Conservation (phyloP, 2,329 filamentous ascomycete genomes). For the Tolypocladium guangdongense region DNA sequence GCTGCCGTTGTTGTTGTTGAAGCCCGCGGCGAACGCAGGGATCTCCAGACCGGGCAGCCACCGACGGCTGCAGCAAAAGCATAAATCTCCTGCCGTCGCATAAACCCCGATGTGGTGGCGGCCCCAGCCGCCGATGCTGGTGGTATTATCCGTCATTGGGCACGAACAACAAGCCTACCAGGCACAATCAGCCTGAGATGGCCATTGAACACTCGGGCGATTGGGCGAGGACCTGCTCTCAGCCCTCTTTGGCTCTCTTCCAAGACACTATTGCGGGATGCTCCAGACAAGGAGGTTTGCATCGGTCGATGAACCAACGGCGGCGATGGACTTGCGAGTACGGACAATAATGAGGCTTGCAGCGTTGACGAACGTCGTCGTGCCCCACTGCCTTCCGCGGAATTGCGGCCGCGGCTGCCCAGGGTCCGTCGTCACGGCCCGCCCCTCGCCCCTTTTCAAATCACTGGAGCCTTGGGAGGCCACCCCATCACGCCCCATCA, state of each 20-base stretch:
- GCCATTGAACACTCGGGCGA: neutral
- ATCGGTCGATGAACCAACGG: too few species aligned
- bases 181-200: neutral
- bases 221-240: neutral
- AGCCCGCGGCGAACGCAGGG: neutral
- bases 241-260: neutral
- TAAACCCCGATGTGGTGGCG: too few species aligned
- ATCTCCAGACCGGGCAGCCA: neutral
- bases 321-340: neutral
- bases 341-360: too few species aligned
- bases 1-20: neutral
- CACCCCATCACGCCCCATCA: too few species aligned
- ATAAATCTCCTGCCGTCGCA: neutral
- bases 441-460: too few species aligned
- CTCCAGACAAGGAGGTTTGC: neutral
- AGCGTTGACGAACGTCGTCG: neutral
- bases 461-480: too few species aligned
- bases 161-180: neutral
- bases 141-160: neutral
- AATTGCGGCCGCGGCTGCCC: neutral
- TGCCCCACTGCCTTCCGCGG: neutral
- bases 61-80: neutral
- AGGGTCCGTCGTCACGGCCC: neutral
- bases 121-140: too few species aligned
- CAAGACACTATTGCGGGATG: too few species aligned